Evolutionary conservation across 306 rosid genomes (phyloP), one percentile per base, ranked within the genome.

Genomic region (Crataegus laevigata): DNA sequence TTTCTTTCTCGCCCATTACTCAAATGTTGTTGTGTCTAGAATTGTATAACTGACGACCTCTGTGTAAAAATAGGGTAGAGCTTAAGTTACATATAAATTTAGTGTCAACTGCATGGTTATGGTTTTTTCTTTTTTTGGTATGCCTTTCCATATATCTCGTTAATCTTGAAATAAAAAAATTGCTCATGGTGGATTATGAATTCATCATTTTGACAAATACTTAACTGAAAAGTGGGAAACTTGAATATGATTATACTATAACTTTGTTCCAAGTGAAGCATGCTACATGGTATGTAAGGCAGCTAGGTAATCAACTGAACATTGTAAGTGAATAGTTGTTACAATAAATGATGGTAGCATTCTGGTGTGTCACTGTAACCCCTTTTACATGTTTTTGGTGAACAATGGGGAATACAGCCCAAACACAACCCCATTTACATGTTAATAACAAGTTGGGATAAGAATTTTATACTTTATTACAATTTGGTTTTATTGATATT

Each of bases 1-100:
- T 86, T 55, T 78, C 77, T 79, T 82, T 71, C 60, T 25, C 69
- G 32, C 72, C 34, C 38, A 45, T 40, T 50, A 61, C 77, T 60
- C 42, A 28, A 28, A 8, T 30, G 2, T 18, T 51, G 22, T 52
- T 47, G 21, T 47, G 54, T 71, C 24, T 13, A 17, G 61, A 50
- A 50, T 51, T 66, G 34, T 50, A 78, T 51, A 24, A 9, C 17
- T 38, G 4, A 32, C 62, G 29, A 73, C 26, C 55, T 59, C 62
- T 38, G 9, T 36, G 57, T 58, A 71, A 12, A 22, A 25, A 24
- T 36, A 3, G 25, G 32, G 25, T 10, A 26, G 45, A 24, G 42
- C 8, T 29, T 45, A 42, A 40, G 34, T 60, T 25, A 60, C 18
- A 22, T 25, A 15, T 22, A 18, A 14, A 40, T 73, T 10, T 70